These are phyloP conservation scores for Rhododendron vialii DNA, from an alignment of 148 eudicot species.

Conservation along the genomic window DNA sequence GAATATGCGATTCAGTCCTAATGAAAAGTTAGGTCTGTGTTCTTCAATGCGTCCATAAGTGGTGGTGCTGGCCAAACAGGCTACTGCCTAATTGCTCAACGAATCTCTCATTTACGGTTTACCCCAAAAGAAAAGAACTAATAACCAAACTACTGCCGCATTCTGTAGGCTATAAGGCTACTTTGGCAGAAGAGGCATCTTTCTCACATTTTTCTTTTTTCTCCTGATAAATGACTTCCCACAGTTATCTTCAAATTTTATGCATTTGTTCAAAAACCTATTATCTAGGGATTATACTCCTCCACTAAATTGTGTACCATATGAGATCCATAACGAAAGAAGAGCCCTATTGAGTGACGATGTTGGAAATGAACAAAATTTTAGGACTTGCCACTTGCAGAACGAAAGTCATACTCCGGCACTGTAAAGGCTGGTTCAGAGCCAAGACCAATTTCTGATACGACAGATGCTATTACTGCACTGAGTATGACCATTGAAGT, in stretches of 20 bases:
- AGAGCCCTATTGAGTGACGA: not conserved
- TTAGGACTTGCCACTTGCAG: conserved; percentile 56
- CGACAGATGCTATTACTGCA: conserved; percentile 87
- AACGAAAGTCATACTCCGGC: conserved; percentile 85
- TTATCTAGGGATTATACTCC: not conserved
- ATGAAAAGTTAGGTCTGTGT: not conserved
- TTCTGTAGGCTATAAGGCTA: not conserved
- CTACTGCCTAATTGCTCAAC: not conserved
- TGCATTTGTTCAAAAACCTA: not conserved
- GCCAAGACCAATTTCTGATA: conserved; percentile 92
- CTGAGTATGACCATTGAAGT: conserved; percentile 95
- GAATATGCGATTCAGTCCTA: not conserved
- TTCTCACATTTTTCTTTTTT: not conserved
- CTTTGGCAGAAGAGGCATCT: not conserved
- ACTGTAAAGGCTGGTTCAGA: conserved; percentile 88
- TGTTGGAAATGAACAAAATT: not conserved
- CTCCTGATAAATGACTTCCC: not conserved
- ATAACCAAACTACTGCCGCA: not conserved
- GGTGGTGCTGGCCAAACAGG: not conserved
- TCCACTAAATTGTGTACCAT: not conserved
- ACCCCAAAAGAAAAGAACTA: not conserved
- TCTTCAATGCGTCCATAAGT: not conserved
- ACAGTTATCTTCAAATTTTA: not conserved
- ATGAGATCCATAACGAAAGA: not conserved
- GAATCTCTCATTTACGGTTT: not conserved